These are phyloP conservation scores for Aureobasidium mangrovei DNA, from an alignment of 2,329 filamentous ascomycete species.

Conservation along the genomic window DNA sequence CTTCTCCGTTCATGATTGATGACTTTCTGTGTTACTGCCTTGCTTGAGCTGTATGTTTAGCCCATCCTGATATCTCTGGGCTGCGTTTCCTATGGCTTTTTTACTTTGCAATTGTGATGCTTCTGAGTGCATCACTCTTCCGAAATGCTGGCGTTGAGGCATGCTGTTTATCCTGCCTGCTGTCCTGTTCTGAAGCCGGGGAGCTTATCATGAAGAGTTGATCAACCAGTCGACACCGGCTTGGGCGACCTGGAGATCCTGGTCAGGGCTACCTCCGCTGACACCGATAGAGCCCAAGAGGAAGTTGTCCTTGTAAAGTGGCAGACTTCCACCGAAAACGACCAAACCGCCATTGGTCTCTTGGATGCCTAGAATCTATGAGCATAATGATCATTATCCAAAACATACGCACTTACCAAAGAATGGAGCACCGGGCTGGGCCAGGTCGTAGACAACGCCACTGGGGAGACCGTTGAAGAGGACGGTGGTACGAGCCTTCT, in stretches of 20 bases:
- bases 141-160: background rate
- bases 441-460: constrained; percentile 20
- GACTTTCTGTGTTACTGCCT: background rate
- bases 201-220: background rate
- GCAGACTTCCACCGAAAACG: constrained; percentile 23
- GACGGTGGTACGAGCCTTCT: constrained; percentile 24
- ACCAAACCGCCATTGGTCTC: constrained; percentile 24
- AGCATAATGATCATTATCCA: background rate
- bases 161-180: background rate
- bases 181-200: background rate
- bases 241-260: constrained; percentile 21
- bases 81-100: background rate
- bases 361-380: constrained; percentile 17
- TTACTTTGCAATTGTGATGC: background rate
- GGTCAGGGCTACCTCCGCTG: constrained; percentile 23
- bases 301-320: constrained; percentile 21
- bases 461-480: constrained; percentile 24
- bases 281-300: constrained; percentile 24
- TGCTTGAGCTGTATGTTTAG: background rate
- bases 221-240: constrained; percentile 11
- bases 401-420: constrained; percentile 2
- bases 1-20: background rate
- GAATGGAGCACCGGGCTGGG: constrained; percentile 19
- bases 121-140: background rate
- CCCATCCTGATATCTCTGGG: too few species aligned